These are phyloP conservation scores for Geosmithia flava DNA, from an alignment of 2,329 filamentous ascomycete species.

Conservation along the genomic window DNA sequence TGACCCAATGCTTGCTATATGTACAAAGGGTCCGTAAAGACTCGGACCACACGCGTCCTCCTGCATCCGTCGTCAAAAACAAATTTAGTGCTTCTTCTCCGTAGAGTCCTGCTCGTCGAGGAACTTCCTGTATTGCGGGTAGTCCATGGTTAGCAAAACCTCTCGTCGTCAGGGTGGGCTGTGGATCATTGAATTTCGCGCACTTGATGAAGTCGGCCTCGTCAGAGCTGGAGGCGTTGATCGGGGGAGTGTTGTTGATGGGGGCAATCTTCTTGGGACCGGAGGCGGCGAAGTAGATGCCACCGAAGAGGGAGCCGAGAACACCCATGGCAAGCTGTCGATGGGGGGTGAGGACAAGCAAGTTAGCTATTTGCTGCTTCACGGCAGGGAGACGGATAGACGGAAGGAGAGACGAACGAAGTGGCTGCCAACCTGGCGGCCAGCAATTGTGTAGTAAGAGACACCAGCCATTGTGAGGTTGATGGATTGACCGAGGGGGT, in stretches of 20 bases:
- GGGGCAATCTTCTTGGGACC: conserved; percentile 30
- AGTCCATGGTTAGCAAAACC: conserved; percentile 2
- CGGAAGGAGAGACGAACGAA: conserved; percentile 31
- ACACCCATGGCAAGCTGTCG: conserved; percentile 44
- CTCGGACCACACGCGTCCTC: conserved; percentile 4
- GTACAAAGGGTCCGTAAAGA: conserved; percentile 19
- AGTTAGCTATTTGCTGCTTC: conserved; percentile 3
- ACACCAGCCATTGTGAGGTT: conserved; percentile 22
- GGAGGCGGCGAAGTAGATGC: conserved; percentile 27
- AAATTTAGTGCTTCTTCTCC: conserved; percentile 25
- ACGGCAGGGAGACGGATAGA: not conserved
- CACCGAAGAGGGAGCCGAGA: conserved; percentile 37
- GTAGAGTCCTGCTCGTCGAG: conserved; percentile 18
- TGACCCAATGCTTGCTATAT: conserved; percentile 14
- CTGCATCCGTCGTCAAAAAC: conserved; percentile 1
- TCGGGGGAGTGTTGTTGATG: conserved; percentile 37
- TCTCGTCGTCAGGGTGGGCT: not conserved
- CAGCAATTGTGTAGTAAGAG: conserved; percentile 40
- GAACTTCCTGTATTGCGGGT: conserved; percentile 19
- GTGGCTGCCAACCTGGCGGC: conserved; percentile 48
- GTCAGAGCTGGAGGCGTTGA: conserved; percentile 49
- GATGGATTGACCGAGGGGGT: conserved; percentile 22
- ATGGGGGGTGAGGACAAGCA: not conserved
- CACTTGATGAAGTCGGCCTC: conserved; percentile 56
- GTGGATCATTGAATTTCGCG: conserved; percentile 15